phyloP scores from a whole-genome alignment of 805 yeast genomes.

The Barnettozyma botsteinii region DNA sequence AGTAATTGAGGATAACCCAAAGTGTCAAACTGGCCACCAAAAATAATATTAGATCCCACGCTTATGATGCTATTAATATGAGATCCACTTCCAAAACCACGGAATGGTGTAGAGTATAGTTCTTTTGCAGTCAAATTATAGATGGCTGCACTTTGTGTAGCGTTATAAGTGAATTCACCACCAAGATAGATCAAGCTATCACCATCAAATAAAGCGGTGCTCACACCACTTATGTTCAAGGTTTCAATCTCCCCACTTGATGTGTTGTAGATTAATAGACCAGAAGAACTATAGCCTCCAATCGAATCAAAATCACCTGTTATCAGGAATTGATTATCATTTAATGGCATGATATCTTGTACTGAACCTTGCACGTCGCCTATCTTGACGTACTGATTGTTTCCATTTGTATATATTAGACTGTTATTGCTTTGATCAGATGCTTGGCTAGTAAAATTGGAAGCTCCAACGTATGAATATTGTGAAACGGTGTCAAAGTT shows the following conservation, averaged over 20 bases:
- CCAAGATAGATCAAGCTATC: slow-evolving; percentile 64
- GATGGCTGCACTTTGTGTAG: slow-evolving; percentile 52
- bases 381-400: slow-evolving; percentile 14
- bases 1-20: slow-evolving; percentile 26
- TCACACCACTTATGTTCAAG: slow-evolving; percentile 32
- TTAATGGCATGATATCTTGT: slow-evolving; percentile 25
- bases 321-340: slow-evolving; percentile 28
- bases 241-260: slow-evolving; percentile 23
- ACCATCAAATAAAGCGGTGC: slow-evolving; percentile 42
- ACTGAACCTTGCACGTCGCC: slow-evolving; percentile 20
- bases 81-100: slow-evolving; percentile 65
- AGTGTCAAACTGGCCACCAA: slow-evolving; percentile 72
- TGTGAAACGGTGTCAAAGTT: slow-evolving; percentile 32
- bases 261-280: slow-evolving; percentile 30
- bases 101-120: slow-evolving; percentile 53
- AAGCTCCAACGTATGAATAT: slow-evolving; percentile 31
- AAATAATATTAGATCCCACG: slow-evolving; percentile 51
- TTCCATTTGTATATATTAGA: slow-evolving; percentile 15
- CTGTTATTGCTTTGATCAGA: slow-evolving; percentile 13
- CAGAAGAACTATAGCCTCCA: slow-evolving; percentile 20
- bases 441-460: slow-evolving; percentile 25
- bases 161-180: slow-evolving; percentile 59
- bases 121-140: slow-evolving; percentile 46
- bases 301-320: slow-evolving; percentile 25
- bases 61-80: slow-evolving; percentile 56